Conservation (phyloP, 192 early-diverging fungal species). For the Entophlyctis luteolus region DNA sequence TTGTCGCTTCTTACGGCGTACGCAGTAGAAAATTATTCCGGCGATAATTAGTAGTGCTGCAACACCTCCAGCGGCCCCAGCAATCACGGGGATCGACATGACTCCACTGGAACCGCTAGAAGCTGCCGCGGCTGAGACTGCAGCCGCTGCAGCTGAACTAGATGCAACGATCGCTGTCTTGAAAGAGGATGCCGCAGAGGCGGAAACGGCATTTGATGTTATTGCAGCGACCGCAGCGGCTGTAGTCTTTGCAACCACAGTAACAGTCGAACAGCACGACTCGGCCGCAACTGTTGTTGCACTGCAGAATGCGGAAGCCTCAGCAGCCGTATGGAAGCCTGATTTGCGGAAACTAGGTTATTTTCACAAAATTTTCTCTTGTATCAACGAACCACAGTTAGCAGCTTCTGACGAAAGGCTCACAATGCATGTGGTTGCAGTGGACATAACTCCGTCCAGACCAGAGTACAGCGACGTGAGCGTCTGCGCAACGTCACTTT, state of each 20-base stretch:
- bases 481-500: background rate
- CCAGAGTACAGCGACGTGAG: background rate
- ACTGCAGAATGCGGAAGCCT: slow-evolving; percentile 9
- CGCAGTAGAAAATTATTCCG: background rate
- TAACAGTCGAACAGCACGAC: background rate
- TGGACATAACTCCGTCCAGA: background rate
- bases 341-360: too few species aligned
- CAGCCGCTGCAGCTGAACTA: background rate
- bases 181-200: too few species aligned
- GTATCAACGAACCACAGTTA: background rate
- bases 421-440: slow-evolving; percentile 4
- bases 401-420: background rate
- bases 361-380: too few species aligned
- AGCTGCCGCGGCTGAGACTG: background rate
- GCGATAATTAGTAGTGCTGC: slow-evolving; percentile 8
- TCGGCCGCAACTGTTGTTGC: background rate
- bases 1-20: background rate
- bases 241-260: background rate
- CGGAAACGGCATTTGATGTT: too few species aligned
- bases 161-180: background rate
- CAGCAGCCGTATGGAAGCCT: slow-evolving; percentile 13
- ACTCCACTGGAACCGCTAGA: background rate
- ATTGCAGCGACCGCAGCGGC: background rate
- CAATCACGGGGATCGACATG: background rate
- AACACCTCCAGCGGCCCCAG: slow-evolving; percentile 7